These are phyloP conservation scores for Diaporthe humulicola DNA, from an alignment of 2,329 filamentous ascomycete species.

Conservation along the genomic window DNA sequence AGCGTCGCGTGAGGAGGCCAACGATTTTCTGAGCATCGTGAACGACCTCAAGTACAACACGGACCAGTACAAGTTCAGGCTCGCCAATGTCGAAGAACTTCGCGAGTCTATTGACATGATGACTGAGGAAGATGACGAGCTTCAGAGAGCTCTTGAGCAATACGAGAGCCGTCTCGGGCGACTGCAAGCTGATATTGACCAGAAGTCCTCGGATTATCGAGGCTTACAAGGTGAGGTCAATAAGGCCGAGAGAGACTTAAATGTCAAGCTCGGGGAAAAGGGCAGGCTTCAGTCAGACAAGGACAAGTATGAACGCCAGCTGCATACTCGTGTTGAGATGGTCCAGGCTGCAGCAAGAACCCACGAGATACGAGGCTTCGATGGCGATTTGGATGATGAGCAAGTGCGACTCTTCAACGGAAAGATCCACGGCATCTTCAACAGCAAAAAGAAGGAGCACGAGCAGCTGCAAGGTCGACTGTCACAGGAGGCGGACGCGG, in stretches of 20 bases:
- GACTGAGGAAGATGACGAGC: constrained; percentile 80
- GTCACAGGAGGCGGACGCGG: constrained; percentile 78
- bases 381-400: constrained; percentile 80
- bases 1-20: constrained; percentile 79
- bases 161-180: constrained; percentile 82
- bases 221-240: constrained; percentile 69
- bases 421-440: constrained; percentile 79
- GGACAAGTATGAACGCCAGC: constrained; percentile 85
- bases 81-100: constrained; percentile 78
- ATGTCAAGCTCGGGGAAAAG: constrained; percentile 71
- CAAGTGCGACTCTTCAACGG: constrained; percentile 83
- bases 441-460: constrained; percentile 83
- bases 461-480: constrained; percentile 82
- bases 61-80: constrained; percentile 78
- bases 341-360: constrained; percentile 82
- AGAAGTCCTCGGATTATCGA: constrained; percentile 74
- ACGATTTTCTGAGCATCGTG: constrained; percentile 80
- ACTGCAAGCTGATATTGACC: constrained; percentile 73
- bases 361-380: constrained; percentile 87
- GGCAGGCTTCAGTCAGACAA: constrained; percentile 89
- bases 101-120: constrained; percentile 81
- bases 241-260: constrained; percentile 60
- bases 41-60: constrained; percentile 82
- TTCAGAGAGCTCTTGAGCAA: constrained; percentile 79
- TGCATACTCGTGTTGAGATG: constrained; percentile 78